These are phyloP conservation scores for Fusarium sterilihyphosum DNA, from an alignment of 2,329 filamentous ascomycete species.

Conservation along the genomic window DNA sequence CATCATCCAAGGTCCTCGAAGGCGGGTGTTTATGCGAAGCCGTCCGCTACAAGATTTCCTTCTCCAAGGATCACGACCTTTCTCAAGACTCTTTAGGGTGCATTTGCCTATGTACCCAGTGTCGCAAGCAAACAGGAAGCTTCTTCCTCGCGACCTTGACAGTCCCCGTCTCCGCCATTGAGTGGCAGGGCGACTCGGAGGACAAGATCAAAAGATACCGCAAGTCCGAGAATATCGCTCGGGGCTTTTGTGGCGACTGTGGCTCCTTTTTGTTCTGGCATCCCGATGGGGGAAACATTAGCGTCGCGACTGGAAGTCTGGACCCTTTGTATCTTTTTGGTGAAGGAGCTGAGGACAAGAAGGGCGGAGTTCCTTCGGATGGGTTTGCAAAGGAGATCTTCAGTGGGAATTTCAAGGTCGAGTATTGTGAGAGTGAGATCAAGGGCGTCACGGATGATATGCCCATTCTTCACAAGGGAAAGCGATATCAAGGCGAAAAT, in stretches of 20 bases:
- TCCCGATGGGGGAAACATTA: neutral
- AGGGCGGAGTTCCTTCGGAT: rapidly evolving
- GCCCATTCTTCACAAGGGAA: neutral
- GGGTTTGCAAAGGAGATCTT: neutral
- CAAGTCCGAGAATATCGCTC: neutral
- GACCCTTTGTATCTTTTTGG: constrained; percentile 5
- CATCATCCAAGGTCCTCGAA: neutral
- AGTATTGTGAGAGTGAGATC: constrained; percentile 16
- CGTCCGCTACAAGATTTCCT: constrained; percentile 2
- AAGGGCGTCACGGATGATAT: constrained; percentile 17
- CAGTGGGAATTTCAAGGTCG: neutral
- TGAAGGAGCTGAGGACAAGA: neutral
- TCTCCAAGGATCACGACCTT: neutral
- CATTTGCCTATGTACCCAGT: constrained; percentile 15
- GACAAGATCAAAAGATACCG: neutral
- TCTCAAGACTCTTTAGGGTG: neutral
- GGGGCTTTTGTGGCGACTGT: constrained; percentile 4
- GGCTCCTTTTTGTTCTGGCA: constrained; percentile 19
- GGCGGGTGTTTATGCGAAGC: constrained; percentile 7
- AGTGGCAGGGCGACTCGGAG: neutral
- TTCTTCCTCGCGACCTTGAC: constrained; percentile 3
- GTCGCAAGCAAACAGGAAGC: constrained; percentile 15
- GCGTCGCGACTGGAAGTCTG: constrained; percentile 7
- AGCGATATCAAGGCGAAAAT: constrained; percentile 3
- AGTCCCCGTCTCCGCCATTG: neutral